Conservation (phyloP, 306 rosid genomes). For the Fragaria ananassa region DNA sequence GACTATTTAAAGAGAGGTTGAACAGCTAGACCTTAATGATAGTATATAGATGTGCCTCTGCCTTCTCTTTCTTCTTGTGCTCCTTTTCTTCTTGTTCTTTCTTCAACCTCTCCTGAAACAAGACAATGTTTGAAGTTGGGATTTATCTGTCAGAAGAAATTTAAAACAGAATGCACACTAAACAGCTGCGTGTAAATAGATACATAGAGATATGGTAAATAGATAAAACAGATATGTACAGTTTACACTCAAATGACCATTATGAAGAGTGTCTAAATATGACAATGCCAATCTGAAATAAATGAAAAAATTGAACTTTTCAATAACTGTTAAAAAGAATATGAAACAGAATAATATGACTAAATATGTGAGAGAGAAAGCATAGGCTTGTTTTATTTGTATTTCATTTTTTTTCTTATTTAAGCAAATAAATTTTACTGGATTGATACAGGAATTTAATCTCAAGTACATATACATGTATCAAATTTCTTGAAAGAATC, state of each 20-base stretch:
- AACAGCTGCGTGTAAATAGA: not conserved
- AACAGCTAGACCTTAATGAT: slow-evolving; percentile 63
- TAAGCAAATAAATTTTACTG: not conserved
- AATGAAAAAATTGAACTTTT: too few relatives aligned
- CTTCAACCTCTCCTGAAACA: slow-evolving; percentile 75
- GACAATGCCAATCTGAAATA: not conserved
- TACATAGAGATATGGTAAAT: not conserved
- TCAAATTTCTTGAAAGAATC: not conserved
- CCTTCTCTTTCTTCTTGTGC: slow-evolving; percentile 79
- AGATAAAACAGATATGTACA: not conserved
- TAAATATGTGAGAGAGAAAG: slow-evolving; percentile 1
- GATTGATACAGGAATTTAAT: not conserved
- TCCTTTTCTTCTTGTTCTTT: slow-evolving; percentile 93
- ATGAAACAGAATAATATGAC: not conserved
- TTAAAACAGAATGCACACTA: not conserved
- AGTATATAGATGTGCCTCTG: slow-evolving; percentile 84
- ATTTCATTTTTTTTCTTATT: not conserved
- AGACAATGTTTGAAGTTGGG: not conserved
- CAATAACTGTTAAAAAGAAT: not conserved
- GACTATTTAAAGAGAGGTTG: slow-evolving; percentile 15
- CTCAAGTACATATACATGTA: not conserved
- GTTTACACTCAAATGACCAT: not conserved
- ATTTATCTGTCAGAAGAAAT: not conserved
- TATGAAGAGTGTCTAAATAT: not conserved
- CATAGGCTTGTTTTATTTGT: not conserved